Evolutionary conservation across 495 filamentous ascomycete genomes (phyloP), one percentile per base, ranked within the genome.

Genomic region (Amniculicola lignicola): DNA sequence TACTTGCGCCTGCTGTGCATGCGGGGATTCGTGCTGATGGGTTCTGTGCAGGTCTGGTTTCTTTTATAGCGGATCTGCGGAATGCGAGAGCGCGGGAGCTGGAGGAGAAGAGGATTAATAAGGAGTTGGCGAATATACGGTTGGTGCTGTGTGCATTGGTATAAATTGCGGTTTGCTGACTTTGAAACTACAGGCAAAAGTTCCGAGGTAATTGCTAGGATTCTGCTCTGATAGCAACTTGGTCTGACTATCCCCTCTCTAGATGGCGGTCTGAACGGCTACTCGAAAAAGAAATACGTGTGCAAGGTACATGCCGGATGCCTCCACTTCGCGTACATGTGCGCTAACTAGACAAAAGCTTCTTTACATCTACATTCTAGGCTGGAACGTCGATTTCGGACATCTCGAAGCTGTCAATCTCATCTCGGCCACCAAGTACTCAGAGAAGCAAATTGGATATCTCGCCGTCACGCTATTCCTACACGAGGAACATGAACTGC

Each of bases 281-380:
- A 99, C 65, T 88, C 95, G 72, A 95, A 94, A 79, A 99, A 99
- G 80, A 99, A 99, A 87, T 99, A 99, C 68, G 94, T 99, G 39
- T 99, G 94, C 87, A 98, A 98, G 79, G 83, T 86, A 74, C 40
- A 7, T 21, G 11, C n/a, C 37, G 12, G 19, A 21, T 16, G 28
- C 18, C 9, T 7, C 15, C 7, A 2, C 15, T 23, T 24, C 15
- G 18, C 19, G 14, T 29, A 25, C 39, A 47, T 3, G 11, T 1
- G 25, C 16, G 25, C 46, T 77, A 62, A 75, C 68, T 33, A n/a
- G 23, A 18, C n/a, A 5, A 36, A 59, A 87, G 83, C 80, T 99
- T 59, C 81, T 99, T 39, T 99, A 99, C 67, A 96, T 99, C 63
- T 99, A 99, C 70, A 99, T 99, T 52, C 83, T 97, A 43, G 94